Base-by-base conservation (phyloP, 1,284 basidiomycete genomes). In the Hypsizygus ulmarius region DNA sequence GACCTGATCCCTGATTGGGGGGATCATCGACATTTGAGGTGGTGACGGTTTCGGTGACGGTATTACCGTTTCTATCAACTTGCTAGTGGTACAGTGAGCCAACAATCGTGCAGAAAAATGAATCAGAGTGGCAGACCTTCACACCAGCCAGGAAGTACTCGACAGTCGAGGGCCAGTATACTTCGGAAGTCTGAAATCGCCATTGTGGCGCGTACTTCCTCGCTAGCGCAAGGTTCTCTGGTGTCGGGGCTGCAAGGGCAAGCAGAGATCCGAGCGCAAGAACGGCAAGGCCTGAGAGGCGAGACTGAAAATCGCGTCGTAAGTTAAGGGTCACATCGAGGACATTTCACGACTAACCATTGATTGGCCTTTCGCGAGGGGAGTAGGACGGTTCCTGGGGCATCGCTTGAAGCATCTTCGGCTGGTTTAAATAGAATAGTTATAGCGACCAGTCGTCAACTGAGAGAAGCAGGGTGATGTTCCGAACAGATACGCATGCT, bases 191-290 rank as follows among this genome's bases (percentile, higher is more conserved):
- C 39, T 54, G 53, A 37, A 54, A 54, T 43, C 49, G 46, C 50
- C 50, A 52, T 43, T 57, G 50, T 5, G 55, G 55, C 2, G 53
- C 55, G 39, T 57, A 57, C 43, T 51, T 52, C 35, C 37, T 50
- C 6, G 55, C 50, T 11, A 56, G 48, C 19, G 53, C 48, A 32
- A 54, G 52, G 14, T 52, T 39, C 15, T 45, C 47, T 0, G 50
- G 48, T 8, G 50, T 54, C 8, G 55, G 55, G 3, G 49, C 53
- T 21, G 50, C 48, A 21, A 47, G 33, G 16, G 30, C 35, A 12
- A 30, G 3, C 6, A 32, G 21, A 34, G 43, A 36, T 12, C 45
- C 37, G 18, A 54, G 40, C 27, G 38, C 34, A 32, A 56, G 40
- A 18, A 47, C 45, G 28, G 44, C 30, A 14, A 51, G 21, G 27